Base-by-base conservation (phyloP, 2,329 filamentous ascomycete genomes). In the Trichoderma citrinoviride region DNA sequence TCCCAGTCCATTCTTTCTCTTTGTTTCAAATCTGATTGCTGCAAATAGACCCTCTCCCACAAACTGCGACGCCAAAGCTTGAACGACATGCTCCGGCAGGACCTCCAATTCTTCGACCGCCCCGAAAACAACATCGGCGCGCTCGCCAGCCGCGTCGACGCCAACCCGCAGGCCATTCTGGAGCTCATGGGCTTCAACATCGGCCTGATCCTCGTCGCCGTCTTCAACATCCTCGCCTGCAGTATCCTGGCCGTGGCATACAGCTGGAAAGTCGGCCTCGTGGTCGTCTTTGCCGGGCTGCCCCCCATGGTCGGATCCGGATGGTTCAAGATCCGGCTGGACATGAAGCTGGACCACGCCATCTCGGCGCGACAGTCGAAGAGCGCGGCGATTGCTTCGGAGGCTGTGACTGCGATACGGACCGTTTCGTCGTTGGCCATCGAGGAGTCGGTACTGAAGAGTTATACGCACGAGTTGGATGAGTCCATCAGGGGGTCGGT, bases 201-300 rank as follows among this genome's bases (percentile, higher is more conserved):
- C 25, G 77, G 71, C 0, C 72, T 80, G 2, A 76, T 80, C 29
- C n/a, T 78, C 10, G 75, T 79, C 40, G 71, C 75, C 1, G 66
- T 76, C 0, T 66, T 80, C 25, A 79, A 77, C 40, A 67, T 81
- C 15, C 62, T 73, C 15, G 73, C 76, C 0, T 79, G 76, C 65
- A 74, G 73, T 61, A 73, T 82, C 12, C 67, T 85, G 1, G 77
- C 77, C 0, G 74, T 85, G 8, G 77, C 72, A 1, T 75, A 77
- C 58, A 77, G 77, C 15, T 85, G 80, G 81, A 83, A 81, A 55
- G 70, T 85, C 7, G 81, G 80, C 0, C 69, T 85, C 4, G 80
- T 83, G 1, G 76, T 81, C n/a, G 76, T 83, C 6, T 76, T 79
- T 55, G 82, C 71, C 4, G 76, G 77, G 0, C 68, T 80, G 5